Conservation (phyloP, 768 basidiomycete species). For the Boletellus ananas region DNA sequence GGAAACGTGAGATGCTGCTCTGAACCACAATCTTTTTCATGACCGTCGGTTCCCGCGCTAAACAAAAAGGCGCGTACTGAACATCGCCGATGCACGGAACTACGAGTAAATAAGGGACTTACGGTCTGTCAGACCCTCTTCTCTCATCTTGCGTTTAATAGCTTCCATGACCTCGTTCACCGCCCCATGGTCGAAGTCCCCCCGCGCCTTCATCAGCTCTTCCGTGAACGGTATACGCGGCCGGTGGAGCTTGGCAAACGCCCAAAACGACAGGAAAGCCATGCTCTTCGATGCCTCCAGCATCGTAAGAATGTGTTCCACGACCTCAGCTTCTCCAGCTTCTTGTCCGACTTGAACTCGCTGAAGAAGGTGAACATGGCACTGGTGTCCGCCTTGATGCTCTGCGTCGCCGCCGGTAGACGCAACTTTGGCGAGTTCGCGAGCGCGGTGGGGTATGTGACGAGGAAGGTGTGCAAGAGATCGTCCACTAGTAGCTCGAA, state of each 20-base stretch:
- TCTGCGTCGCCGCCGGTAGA: constrained; percentile 81
- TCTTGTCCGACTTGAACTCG: constrained; percentile 69
- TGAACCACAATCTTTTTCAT: constrained; percentile 88
- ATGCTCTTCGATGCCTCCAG: constrained; percentile 85
- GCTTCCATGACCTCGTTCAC: constrained; percentile 93
- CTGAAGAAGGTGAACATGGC: constrained; percentile 79
- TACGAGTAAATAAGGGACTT: constrained; percentile 32
- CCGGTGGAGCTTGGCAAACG: constrained; percentile 90
- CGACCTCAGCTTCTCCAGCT: constrained; percentile 79
- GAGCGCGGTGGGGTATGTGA: constrained; percentile 85
- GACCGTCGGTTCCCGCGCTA: constrained; percentile 80
- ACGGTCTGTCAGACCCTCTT: constrained; percentile 82
- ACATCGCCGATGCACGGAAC: not conserved
- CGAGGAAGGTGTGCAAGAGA: constrained; percentile 84
- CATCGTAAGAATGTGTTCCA: constrained; percentile 79
- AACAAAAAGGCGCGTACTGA: not conserved
- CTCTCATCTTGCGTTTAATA: constrained; percentile 87
- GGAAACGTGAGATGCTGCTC: constrained; percentile 70
- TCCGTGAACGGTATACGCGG: constrained; percentile 92
- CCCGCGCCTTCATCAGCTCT: constrained; percentile 82
- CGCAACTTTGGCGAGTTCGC: constrained; percentile 77
- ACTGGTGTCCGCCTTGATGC: constrained; percentile 78
- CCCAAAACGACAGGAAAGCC: constrained; percentile 90
- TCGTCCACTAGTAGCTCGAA: constrained; percentile 92
- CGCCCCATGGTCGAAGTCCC: constrained; percentile 86